Base-by-base conservation (phyloP, 257 asterid genomes). In the Pogostemon cablin region DNA sequence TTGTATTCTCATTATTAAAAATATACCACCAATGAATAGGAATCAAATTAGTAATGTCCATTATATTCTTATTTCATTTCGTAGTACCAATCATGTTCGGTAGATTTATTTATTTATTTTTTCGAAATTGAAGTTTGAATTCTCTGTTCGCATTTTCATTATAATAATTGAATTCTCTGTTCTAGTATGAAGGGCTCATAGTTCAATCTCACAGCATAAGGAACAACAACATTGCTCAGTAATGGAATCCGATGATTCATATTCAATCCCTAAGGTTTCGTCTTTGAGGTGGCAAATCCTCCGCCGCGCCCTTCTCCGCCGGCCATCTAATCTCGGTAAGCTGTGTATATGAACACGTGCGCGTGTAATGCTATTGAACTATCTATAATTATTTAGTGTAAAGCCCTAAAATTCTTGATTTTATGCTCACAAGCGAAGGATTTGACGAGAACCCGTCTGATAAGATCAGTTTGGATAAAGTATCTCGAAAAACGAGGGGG, bases 271-370 rank as follows among this genome's bases (percentile, higher is more conserved):
- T 52, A 82, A 43, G 41, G 74, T 86, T 10, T 81, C 96, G 34
- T 78, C 95, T 44, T 78, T 87, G 73, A 85, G 96, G 35, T 92
- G 98, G 98, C 75, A 79, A 71, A 88, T 92, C 56, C 90, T 90
- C 75, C 91, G 96, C 52, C 92, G 86, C 34, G 92, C 95, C 59
- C 85, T 92, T 75, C 84, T 74, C 69, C 83, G 81, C 74, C 80
- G 82, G 32, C 74, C 85, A 12, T 76, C 86, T 40, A 11, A 48
- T 58, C 54, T 82, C 63, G 92, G 93, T 86, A 40, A 40, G 52
- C 7, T 15, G 17, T 15, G 48, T 15, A 38, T 59, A 1, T 7
- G 2, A 4, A 15, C 49, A 15, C 9, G 2, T 43, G 4, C 6
- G 11, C 42, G 62, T 59, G 3, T 15, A 60, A 66, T 39, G 60